Evolutionary conservation across 2,329 filamentous ascomycete species (phyloP), one percentile per base, ranked within the genome.

Genomic region (Ascochyta rabiei): DNA sequence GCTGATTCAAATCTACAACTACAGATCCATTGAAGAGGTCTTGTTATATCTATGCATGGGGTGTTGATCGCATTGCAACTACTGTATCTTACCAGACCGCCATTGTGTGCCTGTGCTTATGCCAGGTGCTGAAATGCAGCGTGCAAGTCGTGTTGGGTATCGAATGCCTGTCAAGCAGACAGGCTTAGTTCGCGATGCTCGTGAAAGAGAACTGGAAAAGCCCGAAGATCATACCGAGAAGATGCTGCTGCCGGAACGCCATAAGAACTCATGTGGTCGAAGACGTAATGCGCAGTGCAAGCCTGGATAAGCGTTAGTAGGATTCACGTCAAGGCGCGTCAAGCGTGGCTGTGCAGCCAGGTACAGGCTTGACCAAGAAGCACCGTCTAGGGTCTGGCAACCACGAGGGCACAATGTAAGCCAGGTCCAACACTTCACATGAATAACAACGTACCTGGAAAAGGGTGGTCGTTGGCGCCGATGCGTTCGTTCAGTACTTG

Each of bases 111-210:
- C n/a, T 24, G 12, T 28, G 28, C 21, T 13, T 16, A 10, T 23
- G 8, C 26, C 24, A 19, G 33, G 23, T 35, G 19, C 7, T 19
- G 19, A 30, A 33, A 9, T 9, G 30, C 35, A 49, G 41, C 37
- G 15, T 38, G 50, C 38, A 43, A 39, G 35, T 24, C 35, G 44
- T 31, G 34, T 26, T 55, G 67, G 62, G 67, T 71, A 69, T 70
- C 56, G 39, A 61, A 64, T 63, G 67, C 66, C 67, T 64, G 47
- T 60, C 53, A 56, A 61, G 60, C 53, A 53, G 44, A 54, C 48
- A 60, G 19, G 13, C 58, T 68, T 68, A 69, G 66, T 59, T 43
- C 51, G 16, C 34, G 46, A 46, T 46, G 50, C 49, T 48, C 61
- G 49, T 33, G 9, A 45, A 30, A 38, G 43, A n/a, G 15, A 3